phyloP scores from a whole-genome alignment of 2,329 filamentous ascomycete species.

The Neofusicoccum laricinum region DNA sequence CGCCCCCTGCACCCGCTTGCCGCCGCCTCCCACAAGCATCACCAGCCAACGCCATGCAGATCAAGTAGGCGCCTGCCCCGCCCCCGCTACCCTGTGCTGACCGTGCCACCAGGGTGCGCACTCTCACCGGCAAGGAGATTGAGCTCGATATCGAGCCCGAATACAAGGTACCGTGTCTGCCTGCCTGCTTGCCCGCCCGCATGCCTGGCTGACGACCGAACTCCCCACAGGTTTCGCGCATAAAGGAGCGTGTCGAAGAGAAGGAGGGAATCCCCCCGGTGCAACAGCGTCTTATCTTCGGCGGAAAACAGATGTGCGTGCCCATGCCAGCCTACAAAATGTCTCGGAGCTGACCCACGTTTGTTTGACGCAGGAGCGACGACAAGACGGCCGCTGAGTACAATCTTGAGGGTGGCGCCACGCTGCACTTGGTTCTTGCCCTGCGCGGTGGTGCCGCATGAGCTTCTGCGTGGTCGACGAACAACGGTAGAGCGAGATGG shows the following conservation, averaged over 20 bases:
- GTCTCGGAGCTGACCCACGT: conserved; percentile 16
- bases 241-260: conserved; percentile 99
- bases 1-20: not conserved
- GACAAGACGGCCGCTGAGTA: conserved; percentile 93
- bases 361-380: conserved; percentile 66
- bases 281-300: conserved; percentile 93
- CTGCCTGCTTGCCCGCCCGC: too few relatives aligned
- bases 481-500: not conserved
- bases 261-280: conserved; percentile 98
- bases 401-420: conserved; percentile 84
- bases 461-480: not conserved
- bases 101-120: conserved; percentile 70
- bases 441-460: conserved; percentile 68
- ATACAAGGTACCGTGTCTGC: conserved; percentile 66
- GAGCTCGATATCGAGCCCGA: conserved; percentile 94
- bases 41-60: conserved; percentile 24
- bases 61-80: conserved; percentile 25
- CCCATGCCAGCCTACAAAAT: not conserved
- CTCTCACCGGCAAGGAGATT: conserved; percentile 97
- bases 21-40: not conserved
- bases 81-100: conserved; percentile 10
- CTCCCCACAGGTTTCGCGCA: conserved; percentile 70
- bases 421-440: conserved; percentile 91
- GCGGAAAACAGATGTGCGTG: conserved; percentile 91
- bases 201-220: not conserved